Base-by-base conservation (phyloP, 495 filamentous ascomycete genomes). In the Hypoxylon rickii region DNA sequence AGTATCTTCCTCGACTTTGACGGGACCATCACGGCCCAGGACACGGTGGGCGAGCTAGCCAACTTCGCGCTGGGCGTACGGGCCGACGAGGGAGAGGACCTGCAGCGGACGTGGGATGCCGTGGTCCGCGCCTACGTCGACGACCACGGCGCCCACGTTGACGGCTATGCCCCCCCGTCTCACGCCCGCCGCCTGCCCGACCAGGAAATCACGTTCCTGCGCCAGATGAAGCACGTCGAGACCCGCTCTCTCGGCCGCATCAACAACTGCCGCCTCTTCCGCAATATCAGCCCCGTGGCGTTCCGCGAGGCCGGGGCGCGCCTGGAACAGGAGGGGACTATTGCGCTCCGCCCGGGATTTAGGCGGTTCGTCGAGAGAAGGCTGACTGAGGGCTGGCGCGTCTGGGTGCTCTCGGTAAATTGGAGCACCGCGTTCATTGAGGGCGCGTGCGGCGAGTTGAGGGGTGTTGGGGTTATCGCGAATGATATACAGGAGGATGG, bases 1-100 rank as follows among this genome's bases (percentile, higher is more conserved):
- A 61, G 58, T 42, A 58, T 79, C 53, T 66, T 79, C 52, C 61
- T 79, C 0, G 77, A 79, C 54, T 79, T 79, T 42, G 77, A 79
- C 66, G 74, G 73, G 42, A 79, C 77, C 21, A 76, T 79, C 58
- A 79, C 77, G 20, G 53, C 50, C n/a, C 37, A 66, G 21, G 69
- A 72, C 50, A 72, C 69, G 6, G 63, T 72, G 1, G 33, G 46
- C 20, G 53, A 66, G 16, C 65, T 72, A 0, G 67, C 63, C 41
- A 51, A 55, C 17, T 63, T 66, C 50, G 69, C 66, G 18, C 52
- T 64, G 31, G 44, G 51, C 22, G 55, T 66, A 8, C 55, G 63
- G 8, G 52, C 51, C 1, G 41, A 52, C 36, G 50, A 65, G 26
- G 60, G 43, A 39, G 33, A 36, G n/a, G 65, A 73, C 15, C 53